Base-by-base conservation (phyloP, 2,329 filamentous ascomycete genomes). In the Colletotrichum gloeosporioides region DNA sequence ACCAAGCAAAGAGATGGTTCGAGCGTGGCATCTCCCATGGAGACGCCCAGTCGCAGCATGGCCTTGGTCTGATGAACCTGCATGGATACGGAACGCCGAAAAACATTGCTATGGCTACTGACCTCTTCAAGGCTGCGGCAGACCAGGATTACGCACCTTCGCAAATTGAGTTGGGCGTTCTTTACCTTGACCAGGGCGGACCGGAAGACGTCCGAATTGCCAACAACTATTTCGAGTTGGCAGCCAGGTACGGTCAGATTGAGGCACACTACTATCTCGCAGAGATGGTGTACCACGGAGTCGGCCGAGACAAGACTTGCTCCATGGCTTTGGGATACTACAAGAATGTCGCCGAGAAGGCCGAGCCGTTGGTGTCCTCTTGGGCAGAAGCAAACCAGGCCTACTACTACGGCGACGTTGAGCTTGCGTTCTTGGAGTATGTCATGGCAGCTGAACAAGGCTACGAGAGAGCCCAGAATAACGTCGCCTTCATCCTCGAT, bases 251-350 rank as follows among this genome's bases (percentile, higher is more conserved):
- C 82, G 93, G 93, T 16, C 94, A 96, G 81, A 94, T 98, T 77
- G 96, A 98, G 84, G 95, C 96, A 0, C 95, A 95, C 82, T 98
- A 98, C 85, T 98, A 98, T 83, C 91, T 98, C 6, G 96, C 95
- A 3, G 96, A 98, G 85, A 92, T 98, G 87, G 93, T 93, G 29
- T 92, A 96, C 79, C 91, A 95, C 77, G 96, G 95, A 0, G 90
- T 98, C 34, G 95, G 95, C 7, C 90, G 95, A 44, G 95, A 98
- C 78, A 93, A 93, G 79, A 93, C 94, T 15, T 98, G 96, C 81
- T 90, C 89, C 9, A 89, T 95, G 74, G 95, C 96, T 3, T 90
- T 95, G 57, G 91, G 91, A 15, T 98, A 97, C 83, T 98, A 98
- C 86, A 96, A 96, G 84, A 91, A 90, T 78, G 94, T 96, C 12